Evolutionary conservation across 23 red algal genomes (phyloP), one percentile per base, ranked within the genome.

Genomic region (Gracilariopsis chorda): DNA sequence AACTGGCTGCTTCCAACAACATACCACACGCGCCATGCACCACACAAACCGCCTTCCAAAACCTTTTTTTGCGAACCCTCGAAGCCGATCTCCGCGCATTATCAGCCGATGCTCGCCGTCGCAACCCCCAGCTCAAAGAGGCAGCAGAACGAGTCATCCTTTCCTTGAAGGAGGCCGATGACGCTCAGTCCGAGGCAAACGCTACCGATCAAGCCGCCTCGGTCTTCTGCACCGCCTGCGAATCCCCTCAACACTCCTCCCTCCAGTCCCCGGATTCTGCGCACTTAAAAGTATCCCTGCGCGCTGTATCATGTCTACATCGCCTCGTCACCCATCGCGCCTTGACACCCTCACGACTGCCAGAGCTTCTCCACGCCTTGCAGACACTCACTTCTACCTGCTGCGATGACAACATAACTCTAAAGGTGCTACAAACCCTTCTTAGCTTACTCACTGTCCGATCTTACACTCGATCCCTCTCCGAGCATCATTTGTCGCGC

Each of bases 41-140:
- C 69, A n/a, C n/a, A n/a, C n/a, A n/a, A n/a, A n/a, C n/a, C n/a
- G n/a, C n/a, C n/a, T n/a, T n/a, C n/a, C n/a, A n/a, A n/a, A n/a
- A n/a, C n/a, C n/a, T n/a, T n/a, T 88, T 94, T 61, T 56, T 88
- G 60, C 92, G 92, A 27, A 29, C 51, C 23, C 62, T 94, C 14
- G 92, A 94, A 62, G 83, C 83, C 19, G 92, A 94, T 41, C 83
- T 94, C 3, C 92, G 92, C 70, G 82, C 80, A 24, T 76, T 94
- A 32, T 63, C 44, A 32, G 77, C 73, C 29, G 92, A 94, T 35
- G 68, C 83, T 24, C 82, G 83, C 6, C 51, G 61, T 13, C 55
- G 39, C 14, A 69, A 78, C 36, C 82, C 92, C 13, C 33, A 28
- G 27, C 71, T 89, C 32, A 87, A 86, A 51, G 43, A 86, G 5